A percentile compares a stretch with the other conserved stretches of the same genome.
These are phyloP conservation scores for Gelatoporia subvermispora DNA, from an alignment of 768 basidiomycete species.

Conservation along the genomic window DNA sequence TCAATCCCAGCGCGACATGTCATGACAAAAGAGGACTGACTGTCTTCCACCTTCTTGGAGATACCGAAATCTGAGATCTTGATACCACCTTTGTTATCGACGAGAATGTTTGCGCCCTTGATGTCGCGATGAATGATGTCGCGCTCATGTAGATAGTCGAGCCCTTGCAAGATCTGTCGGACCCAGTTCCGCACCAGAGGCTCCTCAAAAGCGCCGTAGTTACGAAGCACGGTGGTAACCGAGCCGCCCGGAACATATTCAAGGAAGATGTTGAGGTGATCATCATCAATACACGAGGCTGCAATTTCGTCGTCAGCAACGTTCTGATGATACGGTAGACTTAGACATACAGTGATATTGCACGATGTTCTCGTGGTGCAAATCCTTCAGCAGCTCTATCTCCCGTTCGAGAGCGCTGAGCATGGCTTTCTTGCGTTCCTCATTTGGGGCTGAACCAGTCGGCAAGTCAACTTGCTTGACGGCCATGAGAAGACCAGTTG, in stretches of 20 bases:
- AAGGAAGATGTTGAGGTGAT: conserved; percentile 91
- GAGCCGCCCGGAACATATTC: conserved; percentile 97
- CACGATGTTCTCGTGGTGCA: conserved; percentile 95
- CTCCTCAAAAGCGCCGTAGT: conserved; percentile 94
- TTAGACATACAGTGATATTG: conserved; percentile 85
- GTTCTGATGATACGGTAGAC: neutral
- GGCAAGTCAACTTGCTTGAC: conserved; percentile 97
- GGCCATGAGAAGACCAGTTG: conserved; percentile 88
- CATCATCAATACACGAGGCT: conserved; percentile 94
- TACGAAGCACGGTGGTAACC: conserved; percentile 81
- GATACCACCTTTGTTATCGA: conserved; percentile 96
- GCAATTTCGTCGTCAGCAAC: conserved; percentile 1
- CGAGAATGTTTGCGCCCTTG: conserved; percentile 97
- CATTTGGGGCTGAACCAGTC: conserved; percentile 75
- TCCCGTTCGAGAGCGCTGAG: conserved; percentile 87
- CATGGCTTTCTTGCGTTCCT: conserved; percentile 93
- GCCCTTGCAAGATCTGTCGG: conserved; percentile 82
- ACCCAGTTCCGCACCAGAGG: conserved; percentile 89
- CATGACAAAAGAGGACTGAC: conserved; percentile 45
- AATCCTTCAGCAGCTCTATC: conserved; percentile 87
- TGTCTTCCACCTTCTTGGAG: conserved; percentile 95
- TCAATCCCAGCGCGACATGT: neutral
- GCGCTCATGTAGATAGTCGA: conserved; percentile 87
- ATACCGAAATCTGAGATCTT: conserved; percentile 98
- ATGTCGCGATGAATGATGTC: conserved; percentile 98